Percentiles rank a stretch among this genome's conserved stretches.
These are phyloP conservation scores for Wallacemonas sp. DNA, from an alignment of 208 protist genomes.

Conservation along the genomic window DNA sequence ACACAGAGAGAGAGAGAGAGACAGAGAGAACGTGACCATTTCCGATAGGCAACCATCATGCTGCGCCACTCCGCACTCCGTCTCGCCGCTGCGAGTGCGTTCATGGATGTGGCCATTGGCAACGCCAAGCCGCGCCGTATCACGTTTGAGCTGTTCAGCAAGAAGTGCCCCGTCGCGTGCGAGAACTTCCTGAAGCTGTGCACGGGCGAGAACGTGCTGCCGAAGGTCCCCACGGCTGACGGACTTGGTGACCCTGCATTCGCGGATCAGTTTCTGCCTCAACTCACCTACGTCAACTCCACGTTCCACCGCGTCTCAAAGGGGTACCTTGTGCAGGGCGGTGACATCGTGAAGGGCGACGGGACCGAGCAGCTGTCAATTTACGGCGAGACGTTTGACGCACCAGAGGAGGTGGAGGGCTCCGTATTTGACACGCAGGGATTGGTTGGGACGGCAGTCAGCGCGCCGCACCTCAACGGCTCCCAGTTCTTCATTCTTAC, in stretches of 20 bases:
- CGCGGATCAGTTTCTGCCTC: slow-evolving; percentile 75
- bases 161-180: slow-evolving; percentile 69
- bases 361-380: slow-evolving; percentile 97
- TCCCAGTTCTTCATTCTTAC: slow-evolving; percentile 93
- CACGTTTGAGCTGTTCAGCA: slow-evolving; percentile 77
- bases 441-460: slow-evolving; percentile 97
- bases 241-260: slow-evolving; percentile 71
- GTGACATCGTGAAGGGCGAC: slow-evolving; percentile 77
- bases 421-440: slow-evolving; percentile 84
- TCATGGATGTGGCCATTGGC: slow-evolving; percentile 83
- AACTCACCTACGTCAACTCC: slow-evolving; percentile 89
- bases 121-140: slow-evolving; percentile 51
- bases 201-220: slow-evolving; percentile 83
- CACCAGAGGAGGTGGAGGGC: slow-evolving; percentile 94
- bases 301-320: slow-evolving; percentile 93
- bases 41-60: slow-evolving; percentile 34
- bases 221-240: slow-evolving; percentile 47
- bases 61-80: slow-evolving; percentile 24
- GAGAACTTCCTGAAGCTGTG: slow-evolving; percentile 92
- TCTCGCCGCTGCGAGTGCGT: slow-evolving; percentile 37
- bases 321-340: slow-evolving; percentile 93
- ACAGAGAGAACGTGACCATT: no score
- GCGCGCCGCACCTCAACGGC: slow-evolving; percentile 96
- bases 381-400: slow-evolving; percentile 94
- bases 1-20: slow-evolving; percentile 2